These are phyloP conservation scores for Penicillium coprophilum DNA, from an alignment of 495 filamentous ascomycete genomes.

Conservation along the genomic window DNA sequence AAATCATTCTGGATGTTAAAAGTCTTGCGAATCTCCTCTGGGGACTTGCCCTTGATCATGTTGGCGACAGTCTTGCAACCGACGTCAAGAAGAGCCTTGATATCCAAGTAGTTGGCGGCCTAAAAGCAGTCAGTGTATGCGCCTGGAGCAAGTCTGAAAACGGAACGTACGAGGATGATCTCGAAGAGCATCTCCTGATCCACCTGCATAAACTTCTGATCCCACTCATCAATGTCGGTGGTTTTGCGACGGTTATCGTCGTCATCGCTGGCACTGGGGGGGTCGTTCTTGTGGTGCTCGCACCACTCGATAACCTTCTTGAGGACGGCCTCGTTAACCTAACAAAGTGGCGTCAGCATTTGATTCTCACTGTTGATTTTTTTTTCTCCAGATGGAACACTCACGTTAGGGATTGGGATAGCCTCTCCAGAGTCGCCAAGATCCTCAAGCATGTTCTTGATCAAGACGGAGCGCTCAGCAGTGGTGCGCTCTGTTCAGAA, in stretches of 20 bases:
- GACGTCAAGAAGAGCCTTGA: slow-evolving; percentile 66
- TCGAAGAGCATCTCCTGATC: slow-evolving; percentile 99
- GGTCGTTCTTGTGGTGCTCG: slow-evolving; percentile 86
- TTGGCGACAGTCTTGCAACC: slow-evolving; percentile 71
- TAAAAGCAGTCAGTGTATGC: slow-evolving; percentile 18
- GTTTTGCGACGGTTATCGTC: slow-evolving; percentile 95
- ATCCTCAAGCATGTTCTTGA: slow-evolving; percentile 98
- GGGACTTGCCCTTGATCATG: slow-evolving; percentile 73
- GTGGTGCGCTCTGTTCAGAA: slow-evolving; percentile 66
- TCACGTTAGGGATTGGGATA: slow-evolving; percentile 87
- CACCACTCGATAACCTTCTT: slow-evolving; percentile 98
- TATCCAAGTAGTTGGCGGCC: slow-evolving; percentile 73
- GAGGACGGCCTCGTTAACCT: slow-evolving; percentile 92
- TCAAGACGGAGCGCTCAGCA: slow-evolving; percentile 87
- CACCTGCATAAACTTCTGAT: slow-evolving; percentile 99
- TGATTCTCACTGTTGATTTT: no score
- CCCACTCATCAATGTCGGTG: slow-evolving; percentile 98
- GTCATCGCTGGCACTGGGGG: slow-evolving; percentile 78
- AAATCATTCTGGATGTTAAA: slow-evolving; percentile 78
- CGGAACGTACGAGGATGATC: slow-evolving; percentile 82
- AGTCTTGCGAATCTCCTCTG: slow-evolving; percentile 72
- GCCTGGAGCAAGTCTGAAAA: neutral
- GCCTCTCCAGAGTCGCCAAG: slow-evolving; percentile 67
- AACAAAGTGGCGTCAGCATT: slow-evolving; percentile 4
- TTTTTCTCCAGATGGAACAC: slow-evolving; percentile 25